phyloP scores from a whole-genome alignment of 163 green algal genomes.

The Dunaliella salina region DNA sequence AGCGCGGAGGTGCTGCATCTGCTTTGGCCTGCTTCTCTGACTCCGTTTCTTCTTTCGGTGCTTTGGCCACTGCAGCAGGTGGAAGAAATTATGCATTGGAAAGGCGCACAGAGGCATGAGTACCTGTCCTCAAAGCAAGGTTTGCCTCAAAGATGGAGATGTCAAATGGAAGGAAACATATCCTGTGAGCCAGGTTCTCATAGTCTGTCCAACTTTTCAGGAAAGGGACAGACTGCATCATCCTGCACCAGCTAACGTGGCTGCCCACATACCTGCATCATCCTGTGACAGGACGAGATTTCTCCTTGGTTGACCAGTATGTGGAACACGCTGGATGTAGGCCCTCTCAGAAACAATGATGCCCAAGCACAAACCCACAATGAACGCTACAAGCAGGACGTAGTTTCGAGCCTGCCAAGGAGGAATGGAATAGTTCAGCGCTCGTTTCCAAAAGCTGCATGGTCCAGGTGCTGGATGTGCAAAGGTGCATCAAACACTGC shows the following conservation, averaged over 20 bases:
- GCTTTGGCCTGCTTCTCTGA: not conserved
- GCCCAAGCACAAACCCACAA: conserved; percentile 59
- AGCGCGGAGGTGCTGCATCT: conserved; percentile 7
- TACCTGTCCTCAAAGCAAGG: not conserved
- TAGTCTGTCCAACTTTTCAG: conserved; percentile 1
- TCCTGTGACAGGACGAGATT: conserved; percentile 3
- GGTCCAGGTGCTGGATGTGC: no score
- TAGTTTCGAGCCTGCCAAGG: conserved; percentile 22
- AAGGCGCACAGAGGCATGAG: not conserved
- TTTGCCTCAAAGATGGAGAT: no score
- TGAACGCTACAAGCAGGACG: conserved; percentile 44
- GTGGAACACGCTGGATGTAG: conserved; percentile 46
- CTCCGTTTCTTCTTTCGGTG: not conserved
- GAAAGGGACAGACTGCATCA: not conserved
- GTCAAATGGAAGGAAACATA: not conserved
- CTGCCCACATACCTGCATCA: conserved; percentile 18
- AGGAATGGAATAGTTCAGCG: not conserved
- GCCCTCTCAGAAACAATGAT: conserved; percentile 62
- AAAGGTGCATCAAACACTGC: no score
- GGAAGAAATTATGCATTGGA: not conserved
- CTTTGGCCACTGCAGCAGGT: not conserved
- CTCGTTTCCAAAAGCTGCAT: no score
- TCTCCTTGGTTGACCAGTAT: conserved; percentile 20
- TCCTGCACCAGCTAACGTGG: not conserved
- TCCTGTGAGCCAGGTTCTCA: not conserved